Conservation (phyloP, 306 rosid species). For the Rosa persica region DNA sequence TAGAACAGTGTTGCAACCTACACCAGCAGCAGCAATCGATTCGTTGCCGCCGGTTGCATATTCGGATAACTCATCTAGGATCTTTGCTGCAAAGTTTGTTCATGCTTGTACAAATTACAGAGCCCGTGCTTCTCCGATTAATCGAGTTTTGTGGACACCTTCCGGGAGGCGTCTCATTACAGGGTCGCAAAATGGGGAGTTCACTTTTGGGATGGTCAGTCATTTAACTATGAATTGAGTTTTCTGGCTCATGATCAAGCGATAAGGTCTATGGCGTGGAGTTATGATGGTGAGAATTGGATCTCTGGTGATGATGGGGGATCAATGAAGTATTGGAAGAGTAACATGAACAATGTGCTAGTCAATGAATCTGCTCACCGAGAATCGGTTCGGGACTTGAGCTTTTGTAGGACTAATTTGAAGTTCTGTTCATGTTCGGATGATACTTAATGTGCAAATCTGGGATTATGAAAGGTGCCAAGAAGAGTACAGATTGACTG, state of each 20-base stretch:
- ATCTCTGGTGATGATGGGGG: constrained; percentile 99
- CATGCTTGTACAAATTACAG: constrained; percentile 81
- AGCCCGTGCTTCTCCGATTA: constrained; percentile 70
- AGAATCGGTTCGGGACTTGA: constrained; percentile 94
- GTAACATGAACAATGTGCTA: constrained; percentile 93
- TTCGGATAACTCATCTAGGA: constrained; percentile 88
- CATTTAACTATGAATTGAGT: constrained; percentile 94
- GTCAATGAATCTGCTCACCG: constrained; percentile 92
- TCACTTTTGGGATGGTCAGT: constrained; percentile 98
- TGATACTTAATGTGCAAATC: constrained; percentile 88
- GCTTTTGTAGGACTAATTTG: constrained; percentile 93
- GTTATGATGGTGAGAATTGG: constrained; percentile 96
- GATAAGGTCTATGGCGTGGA: constrained; percentile 97
- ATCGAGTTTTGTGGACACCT: constrained; percentile 96
- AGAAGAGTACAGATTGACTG: constrained; percentile 86
- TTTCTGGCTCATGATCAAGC: constrained; percentile 99
- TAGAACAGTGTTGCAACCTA: constrained; percentile 80
- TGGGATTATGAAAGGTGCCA: constrained; percentile 99
- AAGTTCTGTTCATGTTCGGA: constrained; percentile 98
- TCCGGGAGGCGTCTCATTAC: constrained; percentile 95
- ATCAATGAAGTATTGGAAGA: constrained; percentile 95
- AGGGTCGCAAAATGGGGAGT: constrained; percentile 97
- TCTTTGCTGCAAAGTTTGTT: constrained; percentile 89
- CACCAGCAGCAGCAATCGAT: constrained; percentile 81
- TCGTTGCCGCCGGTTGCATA: constrained; percentile 85